phyloP scores from a whole-genome alignment of 257 asterid genomes.

The Salvia splendens region DNA sequence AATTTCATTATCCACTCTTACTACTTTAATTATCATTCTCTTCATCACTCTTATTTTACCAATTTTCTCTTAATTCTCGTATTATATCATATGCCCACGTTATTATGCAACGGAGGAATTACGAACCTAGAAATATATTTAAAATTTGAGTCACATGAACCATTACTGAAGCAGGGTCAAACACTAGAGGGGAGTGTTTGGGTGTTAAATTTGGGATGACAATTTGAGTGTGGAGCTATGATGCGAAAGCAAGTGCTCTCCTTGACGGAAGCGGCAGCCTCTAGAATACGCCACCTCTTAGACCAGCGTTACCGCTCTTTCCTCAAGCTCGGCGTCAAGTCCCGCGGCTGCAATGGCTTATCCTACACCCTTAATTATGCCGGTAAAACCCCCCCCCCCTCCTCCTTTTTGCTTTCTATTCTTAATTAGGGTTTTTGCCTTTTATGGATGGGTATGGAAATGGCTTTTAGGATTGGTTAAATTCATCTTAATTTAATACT shows the following conservation, averaged over 20 bases:
- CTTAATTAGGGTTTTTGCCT: background rate
- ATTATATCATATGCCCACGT: too few species aligned
- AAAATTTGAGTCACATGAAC: too few species aligned
- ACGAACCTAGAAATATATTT: too few species aligned
- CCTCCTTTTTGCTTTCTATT: conserved; percentile 29
- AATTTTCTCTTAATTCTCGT: too few species aligned
- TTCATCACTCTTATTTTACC: too few species aligned
- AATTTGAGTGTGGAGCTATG: conserved; percentile 29
- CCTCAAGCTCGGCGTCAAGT: conserved; percentile 95
- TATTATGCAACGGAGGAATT: too few species aligned
- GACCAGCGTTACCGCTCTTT: conserved; percentile 83
- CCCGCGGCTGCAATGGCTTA: conserved; percentile 99
- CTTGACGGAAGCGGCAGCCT: conserved; percentile 79
- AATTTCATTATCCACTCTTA: too few species aligned
- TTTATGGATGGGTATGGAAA: background rate
- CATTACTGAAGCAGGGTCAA: conserved; percentile 11
- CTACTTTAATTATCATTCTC: too few species aligned
- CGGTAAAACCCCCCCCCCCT: conserved; percentile 46
- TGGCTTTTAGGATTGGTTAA: too few species aligned
- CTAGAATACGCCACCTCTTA: conserved; percentile 74
- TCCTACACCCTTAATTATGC: conserved; percentile 98
- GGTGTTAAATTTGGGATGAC: background rate
- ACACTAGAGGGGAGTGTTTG: conserved; percentile 9
- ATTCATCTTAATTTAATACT: background rate
- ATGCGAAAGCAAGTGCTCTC: conserved; percentile 80